phyloP scores from a whole-genome alignment of 116 monocot genomes.

The Phalaenopsis hybrid region DNA sequence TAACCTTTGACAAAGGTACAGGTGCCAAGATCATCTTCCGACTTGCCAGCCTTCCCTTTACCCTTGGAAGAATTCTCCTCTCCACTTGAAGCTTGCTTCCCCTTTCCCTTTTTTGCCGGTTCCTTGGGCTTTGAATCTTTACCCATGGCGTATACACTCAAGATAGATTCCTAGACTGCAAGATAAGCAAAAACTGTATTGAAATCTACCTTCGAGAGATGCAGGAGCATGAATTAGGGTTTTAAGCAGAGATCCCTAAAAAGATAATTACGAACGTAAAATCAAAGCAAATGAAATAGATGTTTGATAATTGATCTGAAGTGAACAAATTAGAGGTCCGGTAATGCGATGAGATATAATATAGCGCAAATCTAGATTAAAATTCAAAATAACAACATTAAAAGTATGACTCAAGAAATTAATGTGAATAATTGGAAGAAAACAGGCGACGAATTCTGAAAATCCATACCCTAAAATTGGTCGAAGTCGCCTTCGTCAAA shows the following conservation, averaged over 20 bases:
- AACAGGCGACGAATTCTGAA: not conserved
- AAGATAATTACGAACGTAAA: not conserved
- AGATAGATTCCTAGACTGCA: not conserved
- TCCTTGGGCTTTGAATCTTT: constrained; percentile 69
- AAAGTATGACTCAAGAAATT: not conserved
- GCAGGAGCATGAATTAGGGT: not conserved
- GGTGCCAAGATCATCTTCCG: constrained; percentile 84
- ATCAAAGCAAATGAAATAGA: not conserved
- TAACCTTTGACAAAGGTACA: constrained; percentile 95
- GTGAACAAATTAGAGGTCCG: not conserved
- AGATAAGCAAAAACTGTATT: not conserved
- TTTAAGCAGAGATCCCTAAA: not conserved
- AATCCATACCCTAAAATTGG: not conserved
- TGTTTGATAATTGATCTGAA: not conserved
- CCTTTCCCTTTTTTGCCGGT: constrained; percentile 48
- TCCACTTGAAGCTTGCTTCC: constrained; percentile 38
- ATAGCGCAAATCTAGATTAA: not conserved
- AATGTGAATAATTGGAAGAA: not conserved
- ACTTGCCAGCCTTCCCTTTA: constrained; percentile 81
- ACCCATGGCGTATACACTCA: constrained; percentile 34
- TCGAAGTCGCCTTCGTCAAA: not conserved
- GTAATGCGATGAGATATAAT: not conserved
- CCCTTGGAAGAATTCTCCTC: constrained; percentile 54
- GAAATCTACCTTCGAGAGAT: not conserved
- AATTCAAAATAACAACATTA: not conserved